Conservation (phyloP, 345 rosid species). For the Sisymbrium altissimum region DNA sequence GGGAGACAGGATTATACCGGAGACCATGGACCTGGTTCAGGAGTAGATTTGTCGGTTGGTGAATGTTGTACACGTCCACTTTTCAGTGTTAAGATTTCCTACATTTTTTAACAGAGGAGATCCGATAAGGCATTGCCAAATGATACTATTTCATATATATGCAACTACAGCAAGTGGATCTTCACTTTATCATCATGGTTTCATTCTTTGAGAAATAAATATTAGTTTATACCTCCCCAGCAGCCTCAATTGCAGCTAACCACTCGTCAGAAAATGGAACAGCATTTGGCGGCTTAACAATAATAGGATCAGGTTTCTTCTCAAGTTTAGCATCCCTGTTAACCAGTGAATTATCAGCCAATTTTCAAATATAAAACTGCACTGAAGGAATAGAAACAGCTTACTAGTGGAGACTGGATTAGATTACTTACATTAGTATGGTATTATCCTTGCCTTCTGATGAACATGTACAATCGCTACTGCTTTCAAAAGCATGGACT, state of each 20-base stretch:
- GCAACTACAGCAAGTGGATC: constrained; percentile 1
- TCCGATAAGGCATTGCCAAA: constrained; percentile 12
- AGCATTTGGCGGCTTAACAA: constrained; percentile 56
- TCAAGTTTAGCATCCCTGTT: constrained; percentile 42
- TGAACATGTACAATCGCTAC: constrained; percentile 2
- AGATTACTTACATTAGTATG: constrained; percentile 39
- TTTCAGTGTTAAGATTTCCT: constrained; percentile 81
- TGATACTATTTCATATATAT: background rate
- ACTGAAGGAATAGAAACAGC: background rate
- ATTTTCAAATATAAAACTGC: background rate
- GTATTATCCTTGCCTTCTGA: constrained; percentile 36
- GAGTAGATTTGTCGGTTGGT: constrained; percentile 66
- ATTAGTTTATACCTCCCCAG: constrained; percentile 75
- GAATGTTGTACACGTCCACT: constrained; percentile 87
- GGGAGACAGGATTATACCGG: constrained; percentile 53
- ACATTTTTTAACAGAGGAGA: constrained; percentile 17
- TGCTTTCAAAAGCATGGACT: constrained; percentile 17
- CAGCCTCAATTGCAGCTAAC: constrained; percentile 90
- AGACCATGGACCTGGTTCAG: constrained; percentile 92
- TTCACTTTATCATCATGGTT: background rate
- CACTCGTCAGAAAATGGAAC: constrained; percentile 93
- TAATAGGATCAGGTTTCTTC: constrained; percentile 40
- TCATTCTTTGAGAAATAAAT: background rate
- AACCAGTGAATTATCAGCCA: constrained; percentile 10
- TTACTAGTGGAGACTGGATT: constrained; percentile 12